Base-by-base conservation (phyloP, 805 yeast genomes). In the Kodamaea hsintzibuensis region DNA sequence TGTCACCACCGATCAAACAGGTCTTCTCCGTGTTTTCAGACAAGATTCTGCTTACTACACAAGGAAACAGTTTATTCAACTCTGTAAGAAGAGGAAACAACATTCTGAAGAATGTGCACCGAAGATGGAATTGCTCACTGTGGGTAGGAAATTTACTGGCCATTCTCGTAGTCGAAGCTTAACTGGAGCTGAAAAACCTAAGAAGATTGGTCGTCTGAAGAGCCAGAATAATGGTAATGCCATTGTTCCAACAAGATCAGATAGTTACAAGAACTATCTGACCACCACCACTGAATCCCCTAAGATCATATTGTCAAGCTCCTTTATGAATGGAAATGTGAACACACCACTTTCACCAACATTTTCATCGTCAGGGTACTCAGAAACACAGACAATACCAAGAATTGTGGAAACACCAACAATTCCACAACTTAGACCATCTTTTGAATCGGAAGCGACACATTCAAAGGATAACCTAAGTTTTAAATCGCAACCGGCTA, bases 1-100 rank as follows among this genome's bases (percentile, higher is more conserved):
- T 13, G 85, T 91, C 1, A 85, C 95, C 0, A 83, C 93, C 0
- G 98, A 91, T 68, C 82, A 81, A 53, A 69, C 74, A 18, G 97
- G 97, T 0, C 60, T 78, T 1, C 88, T 91, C 30, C 70, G 95
- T 45, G 88, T 91, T 0, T 89, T 88, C 66, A 77, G 98, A 63
- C 86, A 89, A 54, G 98, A 91, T 66, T 77, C 86, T 51, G 87
- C 95, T 0, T 75, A 81, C 50, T 57, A 58, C 16, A 58, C 67
- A 33, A 56, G 80, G 16, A 73, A 71, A 52, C 47, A 52, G 27
- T 49, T 66, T n/a, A 45, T 58, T n/a, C 62, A 57, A 1, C 13
- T 55, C 30, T 42, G 47, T 25, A 57, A 57, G 52, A 22, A 47
- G 42, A 40, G 18, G 16, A 30, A 39, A 27, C 18, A 35, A 13